Percentiles rank a stretch among this genome's conserved stretches.
Evolutionary conservation across 768 basidiomycete species (phyloP).

Genomic region (Pleurotus giganteus): DNA sequence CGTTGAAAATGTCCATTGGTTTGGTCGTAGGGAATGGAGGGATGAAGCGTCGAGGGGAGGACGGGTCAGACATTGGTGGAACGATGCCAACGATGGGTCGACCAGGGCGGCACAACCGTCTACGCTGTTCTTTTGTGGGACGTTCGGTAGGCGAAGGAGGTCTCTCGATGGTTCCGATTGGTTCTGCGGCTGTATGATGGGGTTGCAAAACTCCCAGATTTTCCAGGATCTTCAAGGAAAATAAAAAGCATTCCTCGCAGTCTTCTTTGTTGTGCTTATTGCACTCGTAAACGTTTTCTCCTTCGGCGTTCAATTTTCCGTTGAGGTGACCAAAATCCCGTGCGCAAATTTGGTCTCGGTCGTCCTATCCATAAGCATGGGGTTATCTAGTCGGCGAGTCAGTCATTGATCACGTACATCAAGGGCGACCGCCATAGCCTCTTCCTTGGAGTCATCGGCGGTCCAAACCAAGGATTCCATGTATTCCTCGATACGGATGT

Average conservation of each 20-base stretch:
- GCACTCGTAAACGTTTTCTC: not conserved
- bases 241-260: not conserved
- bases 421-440: too few species aligned
- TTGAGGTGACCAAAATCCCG: not conserved
- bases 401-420: too few species aligned
- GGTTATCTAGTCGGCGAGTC: too few species aligned
- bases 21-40: not conserved
- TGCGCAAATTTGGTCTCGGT: not conserved
- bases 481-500: not conserved
- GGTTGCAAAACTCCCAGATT: not conserved
- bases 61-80: not conserved
- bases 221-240: not conserved
- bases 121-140: not conserved
- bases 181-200: too few species aligned
- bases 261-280: not conserved
- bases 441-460: too few species aligned
- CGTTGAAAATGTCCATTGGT: not conserved
- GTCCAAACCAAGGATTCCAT: not conserved
- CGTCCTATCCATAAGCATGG: too few species aligned
- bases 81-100: not conserved
- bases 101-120: not conserved
- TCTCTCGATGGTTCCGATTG: too few species aligned
- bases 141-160: not conserved
- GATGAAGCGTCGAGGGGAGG: not conserved
- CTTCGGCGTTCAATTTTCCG: not conserved